Evolutionary conservation across 495 filamentous ascomycete genomes (phyloP).

Genomic region (Amphirosellinia nigrospora): DNA sequence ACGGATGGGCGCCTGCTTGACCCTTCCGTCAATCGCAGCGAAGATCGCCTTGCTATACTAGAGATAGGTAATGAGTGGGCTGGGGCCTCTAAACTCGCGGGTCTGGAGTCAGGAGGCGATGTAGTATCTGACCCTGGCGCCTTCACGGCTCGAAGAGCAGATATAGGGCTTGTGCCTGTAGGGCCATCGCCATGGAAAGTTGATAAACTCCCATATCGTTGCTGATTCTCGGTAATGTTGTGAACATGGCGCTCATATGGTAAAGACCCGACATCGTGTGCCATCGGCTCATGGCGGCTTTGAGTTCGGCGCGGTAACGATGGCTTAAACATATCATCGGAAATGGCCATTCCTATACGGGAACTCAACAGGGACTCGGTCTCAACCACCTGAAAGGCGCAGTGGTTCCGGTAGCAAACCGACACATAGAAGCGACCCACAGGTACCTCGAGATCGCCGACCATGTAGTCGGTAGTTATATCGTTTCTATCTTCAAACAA

Average conservation of each 20-base stretch:
- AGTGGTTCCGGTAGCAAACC: slow-evolving; percentile 83
- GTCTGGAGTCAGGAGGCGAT: slow-evolving; percentile 68
- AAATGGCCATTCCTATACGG: slow-evolving; percentile 85
- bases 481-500: slow-evolving; percentile 70
- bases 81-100: slow-evolving; percentile 54
- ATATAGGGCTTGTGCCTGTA: slow-evolving; percentile 82
- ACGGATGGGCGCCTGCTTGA: slow-evolving; percentile 73
- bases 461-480: slow-evolving; percentile 75
- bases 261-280: slow-evolving; percentile 74
- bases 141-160: slow-evolving; percentile 75
- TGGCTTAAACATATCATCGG: slow-evolving; percentile 84
- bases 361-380: slow-evolving; percentile 90
- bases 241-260: slow-evolving; percentile 59
- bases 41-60: slow-evolving; percentile 35
- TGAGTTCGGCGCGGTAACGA: slow-evolving; percentile 59
- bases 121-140: slow-evolving; percentile 62
- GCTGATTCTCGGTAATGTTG: slow-evolving; percentile 67
- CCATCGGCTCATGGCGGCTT: slow-evolving; percentile 47
- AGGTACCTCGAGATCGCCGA: slow-evolving; percentile 82
- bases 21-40: slow-evolving; percentile 54
- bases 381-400: slow-evolving; percentile 89
- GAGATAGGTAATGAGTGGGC: slow-evolving; percentile 55
- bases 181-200: slow-evolving; percentile 87
- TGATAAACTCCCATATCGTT: slow-evolving; percentile 89
- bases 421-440: slow-evolving; percentile 82